Conservation (phyloP, 140 eudicot species). For the Stevia rebaudiana region DNA sequence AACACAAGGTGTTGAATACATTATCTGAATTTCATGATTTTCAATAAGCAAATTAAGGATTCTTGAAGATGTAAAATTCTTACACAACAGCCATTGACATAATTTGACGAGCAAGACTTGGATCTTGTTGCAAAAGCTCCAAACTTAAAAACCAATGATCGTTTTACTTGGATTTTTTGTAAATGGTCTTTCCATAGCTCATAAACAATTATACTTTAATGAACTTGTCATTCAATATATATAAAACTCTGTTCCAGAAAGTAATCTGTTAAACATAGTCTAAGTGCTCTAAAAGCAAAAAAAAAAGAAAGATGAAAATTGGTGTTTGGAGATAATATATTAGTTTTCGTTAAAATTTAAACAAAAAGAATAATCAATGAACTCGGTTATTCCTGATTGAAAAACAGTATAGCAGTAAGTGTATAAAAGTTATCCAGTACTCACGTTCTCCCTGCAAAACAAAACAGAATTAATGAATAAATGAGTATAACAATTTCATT, state of each 20-base stretch:
- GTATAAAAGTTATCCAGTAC: conserved; percentile 28
- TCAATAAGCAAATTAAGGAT: too few relatives aligned
- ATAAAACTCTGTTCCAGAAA: background rate
- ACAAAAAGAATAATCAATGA: background rate
- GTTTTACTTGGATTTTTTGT: conserved; percentile 26
- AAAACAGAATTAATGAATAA: conserved; percentile 6
- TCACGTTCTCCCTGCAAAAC: conserved; percentile 88
- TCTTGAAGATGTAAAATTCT: too few relatives aligned
- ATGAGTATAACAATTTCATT: conserved; percentile 8
- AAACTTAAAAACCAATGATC: conserved; percentile 12
- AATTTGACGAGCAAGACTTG: too few relatives aligned
- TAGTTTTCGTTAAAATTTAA: conserved; percentile 8
- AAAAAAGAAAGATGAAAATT: background rate
- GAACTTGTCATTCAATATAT: background rate
- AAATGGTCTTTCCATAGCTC: conserved; percentile 8
- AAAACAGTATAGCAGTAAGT: conserved; percentile 11
- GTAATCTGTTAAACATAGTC: background rate
- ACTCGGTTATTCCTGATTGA: conserved; percentile 8
- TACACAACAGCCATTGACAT: too few relatives aligned
- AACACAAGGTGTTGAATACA: too few relatives aligned
- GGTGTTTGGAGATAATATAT: background rate
- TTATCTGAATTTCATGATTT: too few relatives aligned
- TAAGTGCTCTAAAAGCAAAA: background rate
- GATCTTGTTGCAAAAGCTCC: conserved; percentile 73
- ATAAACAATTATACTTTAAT: background rate